A percentile compares a stretch with the other conserved stretches of the same genome.
Conservation (phyloP, 2,329 filamentous ascomycete genomes). For the Fusarium sp. region DNA sequence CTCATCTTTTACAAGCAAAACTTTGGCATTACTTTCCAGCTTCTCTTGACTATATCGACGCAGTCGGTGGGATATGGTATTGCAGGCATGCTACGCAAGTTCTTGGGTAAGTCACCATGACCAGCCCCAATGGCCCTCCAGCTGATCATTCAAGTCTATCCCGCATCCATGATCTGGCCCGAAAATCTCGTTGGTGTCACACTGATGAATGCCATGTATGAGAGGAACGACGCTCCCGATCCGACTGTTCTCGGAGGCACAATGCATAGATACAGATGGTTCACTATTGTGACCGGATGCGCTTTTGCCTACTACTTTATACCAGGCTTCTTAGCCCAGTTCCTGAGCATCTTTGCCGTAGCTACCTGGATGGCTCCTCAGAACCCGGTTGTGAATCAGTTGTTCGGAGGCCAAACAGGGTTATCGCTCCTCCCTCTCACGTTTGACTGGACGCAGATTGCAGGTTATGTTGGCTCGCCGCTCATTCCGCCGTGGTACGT, state of each 20-base stretch:
- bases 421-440: slow-evolving; percentile 79
- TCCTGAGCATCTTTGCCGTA: slow-evolving; percentile 79
- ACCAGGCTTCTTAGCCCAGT: slow-evolving; percentile 78
- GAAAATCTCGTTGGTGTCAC: slow-evolving; percentile 76
- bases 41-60: slow-evolving; percentile 77
- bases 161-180: slow-evolving; percentile 83
- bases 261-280: slow-evolving; percentile 77
- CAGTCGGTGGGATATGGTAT: slow-evolving; percentile 80
- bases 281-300: slow-evolving; percentile 69
- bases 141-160: slow-evolving; percentile 64
- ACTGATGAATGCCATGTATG: slow-evolving; percentile 81
- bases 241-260: slow-evolving; percentile 72
- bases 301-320: slow-evolving; percentile 79
- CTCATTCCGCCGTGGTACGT: slow-evolving; percentile 77
- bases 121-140: background rate
- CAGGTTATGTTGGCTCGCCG: slow-evolving; percentile 77
- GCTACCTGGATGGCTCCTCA: slow-evolving; percentile 80
- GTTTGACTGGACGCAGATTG: slow-evolving; percentile 83
- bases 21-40: slow-evolving; percentile 76
- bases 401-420: slow-evolving; percentile 79
- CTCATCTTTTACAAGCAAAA: slow-evolving; percentile 79
- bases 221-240: slow-evolving; percentile 66
- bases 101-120: slow-evolving; percentile 64
- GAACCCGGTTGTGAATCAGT: slow-evolving; percentile 77
- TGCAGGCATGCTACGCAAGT: slow-evolving; percentile 76